Conservation (phyloP, 1,139 yeast species). For the Debaryomycetaceae sp. region DNA sequence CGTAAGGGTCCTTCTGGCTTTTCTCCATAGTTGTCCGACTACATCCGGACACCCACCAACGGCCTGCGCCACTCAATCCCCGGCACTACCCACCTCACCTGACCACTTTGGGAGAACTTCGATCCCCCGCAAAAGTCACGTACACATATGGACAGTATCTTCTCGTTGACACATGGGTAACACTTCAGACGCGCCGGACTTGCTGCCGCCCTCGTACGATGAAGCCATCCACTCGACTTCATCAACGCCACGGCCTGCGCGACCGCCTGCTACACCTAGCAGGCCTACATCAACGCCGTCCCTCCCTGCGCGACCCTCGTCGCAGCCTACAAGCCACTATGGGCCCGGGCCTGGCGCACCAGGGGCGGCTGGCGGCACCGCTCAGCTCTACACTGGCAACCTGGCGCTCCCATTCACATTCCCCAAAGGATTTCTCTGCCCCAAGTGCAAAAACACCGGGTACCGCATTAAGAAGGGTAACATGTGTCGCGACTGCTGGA, state of each 20-base stretch:
- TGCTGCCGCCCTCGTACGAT: slow-evolving; percentile 18
- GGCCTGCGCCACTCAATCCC: too few relatives aligned
- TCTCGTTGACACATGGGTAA: too few relatives aligned
- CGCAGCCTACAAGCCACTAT: background rate
- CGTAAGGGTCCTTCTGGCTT: too few relatives aligned
- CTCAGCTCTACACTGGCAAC: slow-evolving; percentile 12
- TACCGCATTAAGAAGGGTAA: slow-evolving; percentile 26
- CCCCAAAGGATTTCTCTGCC: slow-evolving; percentile 33
- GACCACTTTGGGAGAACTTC: too few relatives aligned
- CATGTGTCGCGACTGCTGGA: slow-evolving; percentile 36
- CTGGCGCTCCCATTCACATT: slow-evolving; percentile 51
- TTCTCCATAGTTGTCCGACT: too few relatives aligned
- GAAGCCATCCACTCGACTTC: slow-evolving; percentile 14
- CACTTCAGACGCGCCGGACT: too few relatives aligned
- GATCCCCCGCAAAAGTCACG: too few relatives aligned
- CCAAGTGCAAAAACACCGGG: slow-evolving; percentile 41
- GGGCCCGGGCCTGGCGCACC: slow-evolving; percentile 3
- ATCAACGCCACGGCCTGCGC: slow-evolving; percentile 4
- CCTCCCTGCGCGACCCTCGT: slow-evolving; percentile 3
- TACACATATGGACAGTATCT: too few relatives aligned
- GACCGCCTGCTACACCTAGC: slow-evolving; percentile 5
- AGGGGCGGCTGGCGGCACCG: slow-evolving; percentile 2
- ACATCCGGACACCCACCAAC: too few relatives aligned
- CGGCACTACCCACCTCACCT: too few relatives aligned
- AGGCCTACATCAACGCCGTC: slow-evolving; percentile 9